Conservation (phyloP, 139 green algal genomes). For the Axilococcus clingmanii region DNA sequence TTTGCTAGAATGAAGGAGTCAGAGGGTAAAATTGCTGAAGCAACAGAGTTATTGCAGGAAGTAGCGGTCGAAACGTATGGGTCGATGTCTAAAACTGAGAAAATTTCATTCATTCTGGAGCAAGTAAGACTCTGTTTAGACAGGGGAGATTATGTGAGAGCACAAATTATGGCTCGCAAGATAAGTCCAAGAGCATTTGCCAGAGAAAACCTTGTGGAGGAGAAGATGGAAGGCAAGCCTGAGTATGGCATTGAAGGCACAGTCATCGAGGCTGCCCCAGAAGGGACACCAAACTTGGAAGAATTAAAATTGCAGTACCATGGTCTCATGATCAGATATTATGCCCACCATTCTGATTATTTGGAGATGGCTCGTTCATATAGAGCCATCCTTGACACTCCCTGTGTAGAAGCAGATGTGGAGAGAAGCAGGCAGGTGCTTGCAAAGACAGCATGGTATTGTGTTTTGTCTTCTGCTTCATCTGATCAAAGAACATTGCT, state of each 20-base stretch:
- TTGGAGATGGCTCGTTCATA: slow-evolving; percentile 87
- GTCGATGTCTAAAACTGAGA: slow-evolving; percentile 96
- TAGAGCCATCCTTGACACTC: slow-evolving; percentile 50
- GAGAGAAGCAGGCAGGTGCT: slow-evolving; percentile 31
- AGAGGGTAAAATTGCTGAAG: slow-evolving; percentile 86
- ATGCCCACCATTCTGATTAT: slow-evolving; percentile 79
- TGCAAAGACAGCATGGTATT: slow-evolving; percentile 78
- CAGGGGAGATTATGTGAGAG: slow-evolving; percentile 77
- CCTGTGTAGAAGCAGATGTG: slow-evolving; percentile 34
- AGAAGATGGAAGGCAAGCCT: slow-evolving; percentile 60
- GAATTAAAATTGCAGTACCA: slow-evolving; percentile 96
- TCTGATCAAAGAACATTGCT: slow-evolving; percentile 82
- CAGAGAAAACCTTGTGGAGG: slow-evolving; percentile 9
- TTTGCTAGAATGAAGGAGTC: slow-evolving; percentile 84
- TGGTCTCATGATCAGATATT: slow-evolving; percentile 78
- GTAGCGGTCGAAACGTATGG: slow-evolving; percentile 98
- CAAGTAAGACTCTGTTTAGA: slow-evolving; percentile 83
- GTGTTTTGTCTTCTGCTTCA: slow-evolving; percentile 70
- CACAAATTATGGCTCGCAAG: slow-evolving; percentile 85
- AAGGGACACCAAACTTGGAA: slow-evolving; percentile 72
- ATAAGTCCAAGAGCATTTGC: slow-evolving; percentile 83
- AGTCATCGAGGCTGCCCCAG: slow-evolving; percentile 71
- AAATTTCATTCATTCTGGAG: slow-evolving; percentile 98
- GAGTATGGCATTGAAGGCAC: slow-evolving; percentile 87
- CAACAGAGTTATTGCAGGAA: slow-evolving; percentile 92